Evolutionary conservation across 257 asterid species (phyloP), one percentile per base, ranked within the genome.

Genomic region (Avicennia marina): DNA sequence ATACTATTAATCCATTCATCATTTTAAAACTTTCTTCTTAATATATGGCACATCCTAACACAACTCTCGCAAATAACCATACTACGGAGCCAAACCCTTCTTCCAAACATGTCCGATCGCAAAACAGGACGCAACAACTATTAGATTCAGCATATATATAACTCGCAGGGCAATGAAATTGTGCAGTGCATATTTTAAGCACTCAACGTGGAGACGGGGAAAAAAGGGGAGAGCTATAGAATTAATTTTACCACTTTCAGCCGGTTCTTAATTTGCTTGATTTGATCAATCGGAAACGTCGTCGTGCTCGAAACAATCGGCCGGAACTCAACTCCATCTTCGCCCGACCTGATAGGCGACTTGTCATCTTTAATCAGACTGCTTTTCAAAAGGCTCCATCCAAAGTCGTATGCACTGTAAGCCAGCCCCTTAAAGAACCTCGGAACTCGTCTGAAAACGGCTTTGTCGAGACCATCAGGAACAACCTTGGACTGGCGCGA

Each of bases 161-260:
- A n/a, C n/a, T n/a, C n/a, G n/a, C n/a, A n/a, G n/a, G n/a, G n/a
- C n/a, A n/a, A n/a, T n/a, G n/a, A n/a, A n/a, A n/a, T n/a, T n/a
- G n/a, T n/a, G n/a, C n/a, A n/a, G n/a, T n/a, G n/a, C n/a, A n/a
- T n/a, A n/a, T n/a, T n/a, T n/a, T n/a, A n/a, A n/a, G n/a, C n/a
- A n/a, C n/a, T n/a, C n/a, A n/a, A n/a, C n/a, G n/a, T n/a, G n/a
- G n/a, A n/a, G n/a, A n/a, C n/a, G n/a, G n/a, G n/a, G n/a, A n/a
- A n/a, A n/a, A n/a, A n/a, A n/a, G n/a, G n/a, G n/a, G n/a, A n/a
- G n/a, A n/a, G n/a, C n/a, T n/a, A n/a, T 19, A 21, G 0, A 41
- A 25, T 22, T n/a, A n/a, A 2, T 4, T 4, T 57, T 83, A 81
- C 86, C 89, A 75, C 94, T 11, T 81, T 65, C 33, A 81, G 76